phyloP scores from a whole-genome alignment of 1,139 yeast species.

The Nakaseomyces delphensis region DNA sequence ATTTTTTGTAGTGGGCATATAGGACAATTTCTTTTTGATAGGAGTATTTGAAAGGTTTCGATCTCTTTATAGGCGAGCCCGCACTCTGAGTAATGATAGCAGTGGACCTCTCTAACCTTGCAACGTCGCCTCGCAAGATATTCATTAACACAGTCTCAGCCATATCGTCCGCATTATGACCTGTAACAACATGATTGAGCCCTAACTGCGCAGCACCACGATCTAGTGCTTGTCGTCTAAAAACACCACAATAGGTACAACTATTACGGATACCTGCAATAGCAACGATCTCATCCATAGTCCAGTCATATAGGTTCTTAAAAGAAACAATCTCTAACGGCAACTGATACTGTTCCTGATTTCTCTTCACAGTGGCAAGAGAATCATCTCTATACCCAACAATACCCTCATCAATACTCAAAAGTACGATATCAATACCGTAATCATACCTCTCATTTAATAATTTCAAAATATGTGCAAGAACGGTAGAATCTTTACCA shows the following conservation, averaged over 20 bases:
- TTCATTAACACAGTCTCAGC: constrained; percentile 98
- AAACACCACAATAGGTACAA: constrained; percentile 97
- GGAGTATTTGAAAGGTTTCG: constrained; percentile 91
- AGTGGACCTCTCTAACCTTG: constrained; percentile 85
- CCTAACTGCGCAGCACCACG: constrained; percentile 89
- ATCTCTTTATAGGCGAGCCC: constrained; percentile 77
- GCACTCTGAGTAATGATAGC: constrained; percentile 71
- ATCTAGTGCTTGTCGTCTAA: constrained; percentile 92
- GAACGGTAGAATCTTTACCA: constrained; percentile 94
- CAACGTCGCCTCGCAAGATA: constrained; percentile 88
- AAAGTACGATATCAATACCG: constrained; percentile 69
- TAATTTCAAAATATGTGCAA: constrained; percentile 80
- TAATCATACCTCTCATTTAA: constrained; percentile 82
- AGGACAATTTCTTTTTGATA: constrained; percentile 96
- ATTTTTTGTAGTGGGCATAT: constrained; percentile 91
- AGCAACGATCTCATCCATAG: constrained; percentile 95
- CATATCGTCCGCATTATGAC: constrained; percentile 98
- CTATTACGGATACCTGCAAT: constrained; percentile 91
- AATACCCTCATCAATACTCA: constrained; percentile 94
- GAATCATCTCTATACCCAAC: constrained; percentile 97
- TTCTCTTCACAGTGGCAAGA: constrained; percentile 89
- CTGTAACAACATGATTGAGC: constrained; percentile 88
- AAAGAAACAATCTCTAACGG: constrained; percentile 87
- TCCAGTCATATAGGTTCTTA: constrained; percentile 85
- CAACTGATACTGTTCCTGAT: constrained; percentile 78